These are phyloP conservation scores for Tillandsia leiboldiana DNA, from an alignment of 176 grass and related monocot genomes.

Conservation along the genomic window DNA sequence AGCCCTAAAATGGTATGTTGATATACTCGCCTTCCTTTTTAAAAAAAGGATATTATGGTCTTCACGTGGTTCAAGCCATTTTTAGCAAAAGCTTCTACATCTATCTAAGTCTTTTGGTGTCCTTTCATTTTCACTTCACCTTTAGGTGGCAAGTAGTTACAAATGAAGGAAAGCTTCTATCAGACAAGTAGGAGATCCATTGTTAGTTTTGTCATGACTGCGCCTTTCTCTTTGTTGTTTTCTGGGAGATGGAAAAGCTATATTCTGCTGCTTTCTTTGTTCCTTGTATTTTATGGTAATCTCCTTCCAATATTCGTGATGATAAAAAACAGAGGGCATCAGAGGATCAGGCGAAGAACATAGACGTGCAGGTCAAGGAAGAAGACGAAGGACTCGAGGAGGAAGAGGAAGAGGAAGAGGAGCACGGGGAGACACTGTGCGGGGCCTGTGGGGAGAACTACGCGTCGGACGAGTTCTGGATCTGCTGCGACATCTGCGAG, in stretches of 20 bases:
- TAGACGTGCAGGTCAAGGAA: constrained; percentile 40
- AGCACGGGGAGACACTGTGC: constrained; percentile 71
- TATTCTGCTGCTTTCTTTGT: neutral
- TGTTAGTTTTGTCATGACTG: no score
- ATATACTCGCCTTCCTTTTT: neutral
- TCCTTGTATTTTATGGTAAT: neutral
- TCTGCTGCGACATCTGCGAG: constrained; percentile 95
- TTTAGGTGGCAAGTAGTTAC: no score
- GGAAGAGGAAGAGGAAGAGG: constrained; percentile 48
- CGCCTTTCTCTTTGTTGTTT: no score
- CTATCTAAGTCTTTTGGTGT: no score
- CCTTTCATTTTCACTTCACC: no score
- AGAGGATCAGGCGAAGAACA: constrained; percentile 33
- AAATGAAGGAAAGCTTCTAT: no score
- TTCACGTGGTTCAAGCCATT: neutral
- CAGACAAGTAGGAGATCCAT: no score
- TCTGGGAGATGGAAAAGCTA: neutral
- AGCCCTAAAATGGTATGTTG: constrained; percentile 58
- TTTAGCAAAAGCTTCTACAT: neutral
- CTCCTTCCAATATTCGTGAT: neutral
- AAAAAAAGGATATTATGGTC: neutral
- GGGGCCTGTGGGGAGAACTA: constrained; percentile 83
- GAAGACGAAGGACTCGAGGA: constrained; percentile 28
- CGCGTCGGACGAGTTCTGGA: constrained; percentile 91
- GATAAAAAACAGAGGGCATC: constrained; percentile 33